Conservation (phyloP, 2,329 filamentous ascomycete species). For the Botryotinia globosa region DNA sequence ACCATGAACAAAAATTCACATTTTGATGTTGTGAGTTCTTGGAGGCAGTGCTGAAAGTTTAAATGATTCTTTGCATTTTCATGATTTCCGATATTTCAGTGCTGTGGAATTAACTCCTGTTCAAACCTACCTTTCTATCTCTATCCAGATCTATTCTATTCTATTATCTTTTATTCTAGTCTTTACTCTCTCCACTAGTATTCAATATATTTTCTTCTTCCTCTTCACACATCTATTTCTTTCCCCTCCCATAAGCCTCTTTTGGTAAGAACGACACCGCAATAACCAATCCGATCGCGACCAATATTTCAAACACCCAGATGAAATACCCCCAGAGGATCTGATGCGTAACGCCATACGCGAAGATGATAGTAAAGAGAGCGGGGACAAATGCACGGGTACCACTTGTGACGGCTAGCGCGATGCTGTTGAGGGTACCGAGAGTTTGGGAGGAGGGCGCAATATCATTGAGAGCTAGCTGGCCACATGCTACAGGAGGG, state of each 20-base stretch:
- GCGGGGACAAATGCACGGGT: conserved; percentile 66
- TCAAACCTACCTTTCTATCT: neutral
- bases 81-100: neutral
- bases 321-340: conserved; percentile 63
- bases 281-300: conserved; percentile 39
- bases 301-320: conserved; percentile 55
- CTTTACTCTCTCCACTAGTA: too few relatives aligned
- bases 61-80: neutral
- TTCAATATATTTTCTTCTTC: neutral
- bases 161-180: too few relatives aligned
- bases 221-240: neutral
- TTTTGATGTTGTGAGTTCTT: neutral
- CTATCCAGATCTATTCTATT: neutral
- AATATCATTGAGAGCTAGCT: conserved; percentile 73
- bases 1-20: neutral
- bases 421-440: conserved; percentile 69
- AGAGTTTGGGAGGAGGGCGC: conserved; percentile 62
- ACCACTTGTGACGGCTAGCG: conserved; percentile 58
- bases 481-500: conserved; percentile 68
- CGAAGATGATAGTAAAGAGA: conserved; percentile 64
- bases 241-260: conserved; percentile 29
- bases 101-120: too few relatives aligned
- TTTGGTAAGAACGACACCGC: conserved; percentile 40
- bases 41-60: neutral
- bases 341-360: conserved; percentile 60